Evolutionary conservation across 2,329 filamentous ascomycete genomes (phyloP).

Genomic region (Teratosphaeria destructans): DNA sequence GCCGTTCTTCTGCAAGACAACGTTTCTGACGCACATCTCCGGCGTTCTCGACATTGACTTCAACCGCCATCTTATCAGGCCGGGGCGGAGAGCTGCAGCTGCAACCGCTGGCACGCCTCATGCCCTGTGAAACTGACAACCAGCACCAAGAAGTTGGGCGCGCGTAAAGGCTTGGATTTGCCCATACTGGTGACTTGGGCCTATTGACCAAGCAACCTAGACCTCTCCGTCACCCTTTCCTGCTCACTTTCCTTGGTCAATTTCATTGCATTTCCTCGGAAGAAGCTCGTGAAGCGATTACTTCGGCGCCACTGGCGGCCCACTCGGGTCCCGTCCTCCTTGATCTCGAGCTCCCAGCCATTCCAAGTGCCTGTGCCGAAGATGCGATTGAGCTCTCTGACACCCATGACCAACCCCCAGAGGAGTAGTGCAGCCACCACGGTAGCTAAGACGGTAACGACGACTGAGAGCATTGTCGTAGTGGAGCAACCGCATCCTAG

Average conservation of each 20-base stretch:
- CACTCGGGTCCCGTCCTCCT: conserved; percentile 16
- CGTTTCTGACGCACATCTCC: too few relatives aligned
- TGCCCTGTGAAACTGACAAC: too few relatives aligned
- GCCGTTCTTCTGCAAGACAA: too few relatives aligned
- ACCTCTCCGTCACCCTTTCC: conserved; percentile 21
- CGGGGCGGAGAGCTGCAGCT: too few relatives aligned
- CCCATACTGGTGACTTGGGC: not conserved
- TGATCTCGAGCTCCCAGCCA: conserved; percentile 20
- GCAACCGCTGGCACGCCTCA: too few relatives aligned
- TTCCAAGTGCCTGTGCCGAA: conserved; percentile 17
- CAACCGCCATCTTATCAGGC: too few relatives aligned
- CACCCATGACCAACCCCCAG: conserved; percentile 15
- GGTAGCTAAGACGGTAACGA: conserved; percentile 34
- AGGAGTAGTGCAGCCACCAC: conserved; percentile 29
- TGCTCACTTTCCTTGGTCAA: conserved; percentile 27
- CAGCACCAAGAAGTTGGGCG: not conserved
- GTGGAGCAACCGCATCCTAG: conserved; percentile 38
- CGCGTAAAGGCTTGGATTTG: not conserved
- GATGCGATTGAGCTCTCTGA: conserved; percentile 14
- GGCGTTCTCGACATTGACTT: too few relatives aligned
- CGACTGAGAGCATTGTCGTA: conserved; percentile 33
- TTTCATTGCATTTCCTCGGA: conserved; percentile 4
- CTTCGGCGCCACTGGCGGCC: conserved; percentile 14
- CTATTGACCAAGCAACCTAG: conserved; percentile 19
- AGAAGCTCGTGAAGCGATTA: conserved; percentile 4